Base-by-base conservation (phyloP, 2,329 filamentous ascomycete genomes). In the Clonostachys rhizophaga region DNA sequence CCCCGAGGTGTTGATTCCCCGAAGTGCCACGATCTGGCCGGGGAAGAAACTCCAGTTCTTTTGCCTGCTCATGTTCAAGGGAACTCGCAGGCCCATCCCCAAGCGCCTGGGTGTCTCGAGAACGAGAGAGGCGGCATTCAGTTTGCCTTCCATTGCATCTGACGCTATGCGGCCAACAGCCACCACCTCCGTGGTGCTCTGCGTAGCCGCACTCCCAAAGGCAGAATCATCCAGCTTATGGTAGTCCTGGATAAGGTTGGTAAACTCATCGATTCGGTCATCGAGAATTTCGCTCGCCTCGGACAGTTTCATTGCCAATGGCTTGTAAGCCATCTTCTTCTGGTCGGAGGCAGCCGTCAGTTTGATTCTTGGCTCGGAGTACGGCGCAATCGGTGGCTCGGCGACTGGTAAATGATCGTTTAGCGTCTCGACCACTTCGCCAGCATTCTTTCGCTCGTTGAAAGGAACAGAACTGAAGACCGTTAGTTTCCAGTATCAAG, bases 251-350 rank as follows among this genome's bases (percentile, higher is more conserved):
- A 95, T 75, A 2, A 91, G 66, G n/a, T 74, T 70, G 49, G 83
- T 77, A 58, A 96, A 96, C 52, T 91, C 90, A 57, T 97, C 91
- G 70, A 99, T 96, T 56, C 91, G 80, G 66, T 97, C 92, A 67
- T 99, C 94, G 8, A 97, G 78, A 41, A 96, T 89, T 64, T 96
- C 91, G 5, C 92, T 95, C 0, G 90, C 84, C 63, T 96, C 91
- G 6, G 89, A 91, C 7, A 94, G 76, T 60, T 96, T 95, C 91
- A 97, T 96, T 3, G 89, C 87, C 75, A 97, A 85, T 3, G 91
- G 89, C 61, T 91, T 94, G 68, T 97, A 99, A 1, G 76, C 83
- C 55, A 96, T 86, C 63, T 96, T 96, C 63, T 91, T 91, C 59
- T 90, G 79, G 62, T 97, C 92, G 2, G 90, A 92, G 50, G 89